Percentiles rank a stretch among this genome's conserved stretches.
These are phyloP conservation scores for Rosa lucieae DNA, from an alignment of 306 rosid genomes.

Conservation along the genomic window DNA sequence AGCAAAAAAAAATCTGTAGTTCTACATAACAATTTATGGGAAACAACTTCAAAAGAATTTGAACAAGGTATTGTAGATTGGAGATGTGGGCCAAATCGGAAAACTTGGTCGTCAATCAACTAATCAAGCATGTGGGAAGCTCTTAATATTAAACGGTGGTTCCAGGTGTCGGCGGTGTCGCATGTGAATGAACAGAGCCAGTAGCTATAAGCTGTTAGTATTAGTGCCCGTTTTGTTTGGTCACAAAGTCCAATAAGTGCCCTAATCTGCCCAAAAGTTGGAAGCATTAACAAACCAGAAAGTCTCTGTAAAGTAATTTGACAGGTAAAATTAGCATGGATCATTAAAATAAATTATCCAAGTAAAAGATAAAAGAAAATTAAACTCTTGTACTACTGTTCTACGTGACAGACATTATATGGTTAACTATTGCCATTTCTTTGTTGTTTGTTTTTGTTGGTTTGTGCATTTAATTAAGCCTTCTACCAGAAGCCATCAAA, in stretches of 20 bases:
- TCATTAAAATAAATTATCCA: neutral
- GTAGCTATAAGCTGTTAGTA: neutral
- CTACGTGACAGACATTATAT: neutral
- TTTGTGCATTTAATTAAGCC: neutral
- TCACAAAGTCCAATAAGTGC: neutral
- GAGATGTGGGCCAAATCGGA: slow-evolving; percentile 15
- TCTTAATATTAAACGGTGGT: neutral
- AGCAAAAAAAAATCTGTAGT: too few species aligned
- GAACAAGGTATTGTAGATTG: neutral
- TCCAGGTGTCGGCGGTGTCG: neutral
- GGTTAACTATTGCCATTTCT: neutral
- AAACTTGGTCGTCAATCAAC: slow-evolving; percentile 9
- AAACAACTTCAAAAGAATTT: neutral
- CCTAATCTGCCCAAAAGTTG: neutral
- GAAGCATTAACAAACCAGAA: neutral
- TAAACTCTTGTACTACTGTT: neutral
- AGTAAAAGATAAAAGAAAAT: neutral
- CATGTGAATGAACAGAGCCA: slow-evolving; percentile 24
- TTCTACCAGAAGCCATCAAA: slow-evolving; percentile 5
- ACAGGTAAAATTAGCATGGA: slow-evolving; percentile 3
- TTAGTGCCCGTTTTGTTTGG: neutral
- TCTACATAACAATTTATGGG: neutral
- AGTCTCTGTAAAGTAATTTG: neutral
- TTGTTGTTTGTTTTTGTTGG: slow-evolving; percentile 17
- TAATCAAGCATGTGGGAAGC: slow-evolving; percentile 28